These are phyloP conservation scores for Leptographium galeiforme DNA, from an alignment of 2,329 filamentous ascomycete genomes.

Conservation along the genomic window DNA sequence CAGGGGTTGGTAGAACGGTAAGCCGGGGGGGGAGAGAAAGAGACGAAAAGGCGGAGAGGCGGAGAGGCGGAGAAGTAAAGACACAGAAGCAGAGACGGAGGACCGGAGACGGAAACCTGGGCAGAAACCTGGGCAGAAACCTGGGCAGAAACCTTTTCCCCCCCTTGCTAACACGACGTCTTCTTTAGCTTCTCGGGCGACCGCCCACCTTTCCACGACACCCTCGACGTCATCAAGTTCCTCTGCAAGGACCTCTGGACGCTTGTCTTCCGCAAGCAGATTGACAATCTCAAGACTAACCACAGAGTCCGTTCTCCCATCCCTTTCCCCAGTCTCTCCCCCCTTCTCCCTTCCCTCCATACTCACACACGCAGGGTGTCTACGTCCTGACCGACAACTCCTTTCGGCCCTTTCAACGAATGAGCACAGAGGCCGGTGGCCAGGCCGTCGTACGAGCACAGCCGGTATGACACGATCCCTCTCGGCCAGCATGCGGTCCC, in stretches of 20 bases:
- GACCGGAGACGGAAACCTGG: too few relatives aligned
- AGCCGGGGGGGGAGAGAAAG: conserved; percentile 10
- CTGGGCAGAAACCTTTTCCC: too few relatives aligned
- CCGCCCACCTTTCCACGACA: conserved; percentile 77
- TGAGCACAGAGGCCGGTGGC: conserved; percentile 70
- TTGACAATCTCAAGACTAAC: conserved; percentile 98
- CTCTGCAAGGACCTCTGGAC: conserved; percentile 98
- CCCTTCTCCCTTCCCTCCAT: not conserved
- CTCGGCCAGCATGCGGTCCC: not conserved
- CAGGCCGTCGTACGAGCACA: conserved; percentile 65
- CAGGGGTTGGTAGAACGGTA: conserved; percentile 85
- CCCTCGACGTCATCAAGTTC: conserved; percentile 94
- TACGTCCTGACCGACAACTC: conserved; percentile 91
- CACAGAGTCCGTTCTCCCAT: conserved; percentile 47
- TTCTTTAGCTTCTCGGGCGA: conserved; percentile 59
- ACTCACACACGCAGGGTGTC: conserved; percentile 48
- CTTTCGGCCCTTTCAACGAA: conserved; percentile 77
- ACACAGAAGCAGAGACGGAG: not conserved
- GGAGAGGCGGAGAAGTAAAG: not conserved
- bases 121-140: too few relatives aligned
- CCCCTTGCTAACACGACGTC: not conserved
- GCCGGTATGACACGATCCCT: conserved; percentile 42
- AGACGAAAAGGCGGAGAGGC: not conserved
- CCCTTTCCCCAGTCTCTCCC: not conserved
- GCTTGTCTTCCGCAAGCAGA: conserved; percentile 87